Evolutionary conservation across 345 rosid genomes (phyloP).

Genomic region (Ceriops tagal): DNA sequence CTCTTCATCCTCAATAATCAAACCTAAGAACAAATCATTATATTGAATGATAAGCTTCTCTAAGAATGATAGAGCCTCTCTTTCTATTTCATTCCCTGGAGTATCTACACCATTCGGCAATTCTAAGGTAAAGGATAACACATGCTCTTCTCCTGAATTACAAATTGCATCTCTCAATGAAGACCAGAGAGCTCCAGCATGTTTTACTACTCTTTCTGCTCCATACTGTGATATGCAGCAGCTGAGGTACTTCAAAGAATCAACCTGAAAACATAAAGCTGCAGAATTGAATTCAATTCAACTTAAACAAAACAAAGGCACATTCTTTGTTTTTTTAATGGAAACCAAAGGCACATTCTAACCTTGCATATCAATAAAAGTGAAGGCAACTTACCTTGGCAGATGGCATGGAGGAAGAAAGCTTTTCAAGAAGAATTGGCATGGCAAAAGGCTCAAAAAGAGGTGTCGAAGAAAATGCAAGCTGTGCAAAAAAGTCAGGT

Average conservation of each 20-base stretch:
- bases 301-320: no score
- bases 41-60: constrained; percentile 55
- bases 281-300: not conserved
- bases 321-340: no score
- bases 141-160: constrained; percentile 42
- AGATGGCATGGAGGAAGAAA: constrained; percentile 72
- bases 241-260: constrained; percentile 75
- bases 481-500: constrained; percentile 29
- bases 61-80: constrained; percentile 59
- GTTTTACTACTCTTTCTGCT: constrained; percentile 55
- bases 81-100: constrained; percentile 46
- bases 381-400: constrained; percentile 63
- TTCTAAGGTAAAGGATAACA: constrained; percentile 39
- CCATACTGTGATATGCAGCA: constrained; percentile 64
- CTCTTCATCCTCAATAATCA: constrained; percentile 54
- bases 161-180: constrained; percentile 57
- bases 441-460: constrained; percentile 83
- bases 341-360: not conserved
- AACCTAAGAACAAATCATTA: constrained; percentile 38
- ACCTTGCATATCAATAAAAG: constrained; percentile 5
- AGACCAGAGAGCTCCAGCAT: constrained; percentile 64
- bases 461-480: constrained; percentile 77
- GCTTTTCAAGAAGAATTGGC: constrained; percentile 88
- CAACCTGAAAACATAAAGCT: constrained; percentile 49
- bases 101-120: constrained; percentile 40